phyloP scores from a whole-genome alignment of 495 filamentous ascomycete species.

The Aspergillus baeticus region DNA sequence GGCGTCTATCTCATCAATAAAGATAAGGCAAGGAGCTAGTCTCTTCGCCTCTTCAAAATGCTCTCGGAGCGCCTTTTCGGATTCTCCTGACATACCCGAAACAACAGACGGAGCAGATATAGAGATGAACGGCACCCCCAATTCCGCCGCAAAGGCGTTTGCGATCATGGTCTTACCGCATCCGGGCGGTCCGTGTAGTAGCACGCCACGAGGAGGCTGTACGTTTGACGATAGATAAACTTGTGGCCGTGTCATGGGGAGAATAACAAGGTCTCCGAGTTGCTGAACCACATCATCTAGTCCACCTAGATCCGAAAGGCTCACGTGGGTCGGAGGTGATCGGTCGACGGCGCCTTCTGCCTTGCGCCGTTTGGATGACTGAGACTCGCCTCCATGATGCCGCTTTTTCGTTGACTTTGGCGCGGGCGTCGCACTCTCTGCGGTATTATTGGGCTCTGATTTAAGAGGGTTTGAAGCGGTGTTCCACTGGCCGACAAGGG shows the following conservation, averaged over 20 bases:
- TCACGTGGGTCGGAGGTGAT: constrained; percentile 72
- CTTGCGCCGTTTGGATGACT: constrained; percentile 61
- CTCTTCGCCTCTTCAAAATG: constrained; percentile 85
- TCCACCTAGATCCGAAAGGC: constrained; percentile 80
- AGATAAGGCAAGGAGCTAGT: constrained; percentile 87
- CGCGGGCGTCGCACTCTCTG: constrained; percentile 17
- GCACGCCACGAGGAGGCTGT: constrained; percentile 79
- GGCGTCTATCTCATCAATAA: constrained; percentile 95
- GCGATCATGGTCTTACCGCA: constrained; percentile 96
- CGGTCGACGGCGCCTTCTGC: constrained; percentile 55
- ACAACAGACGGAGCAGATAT: constrained; percentile 88
- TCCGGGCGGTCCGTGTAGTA: constrained; percentile 89
- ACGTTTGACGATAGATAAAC: constrained; percentile 60
- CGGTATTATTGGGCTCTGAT: constrained; percentile 25
- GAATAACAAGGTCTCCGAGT: constrained; percentile 76
- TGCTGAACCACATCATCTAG: constrained; percentile 75
- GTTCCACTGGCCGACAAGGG: constrained; percentile 68
- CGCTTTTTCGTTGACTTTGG: constrained; percentile 46
- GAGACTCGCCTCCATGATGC: constrained; percentile 65
- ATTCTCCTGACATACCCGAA: constrained; percentile 94
- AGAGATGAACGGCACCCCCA: constrained; percentile 83
- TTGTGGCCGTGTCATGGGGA: constrained; percentile 74
- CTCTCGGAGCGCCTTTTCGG: constrained; percentile 90
- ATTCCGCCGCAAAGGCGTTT: constrained; percentile 81
- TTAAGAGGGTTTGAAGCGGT: constrained; percentile 41